Percentiles rank a stretch among this genome's conserved stretches.
These are phyloP conservation scores for Lactarius hengduanensis DNA, from an alignment of 768 basidiomycete genomes.

Conservation along the genomic window DNA sequence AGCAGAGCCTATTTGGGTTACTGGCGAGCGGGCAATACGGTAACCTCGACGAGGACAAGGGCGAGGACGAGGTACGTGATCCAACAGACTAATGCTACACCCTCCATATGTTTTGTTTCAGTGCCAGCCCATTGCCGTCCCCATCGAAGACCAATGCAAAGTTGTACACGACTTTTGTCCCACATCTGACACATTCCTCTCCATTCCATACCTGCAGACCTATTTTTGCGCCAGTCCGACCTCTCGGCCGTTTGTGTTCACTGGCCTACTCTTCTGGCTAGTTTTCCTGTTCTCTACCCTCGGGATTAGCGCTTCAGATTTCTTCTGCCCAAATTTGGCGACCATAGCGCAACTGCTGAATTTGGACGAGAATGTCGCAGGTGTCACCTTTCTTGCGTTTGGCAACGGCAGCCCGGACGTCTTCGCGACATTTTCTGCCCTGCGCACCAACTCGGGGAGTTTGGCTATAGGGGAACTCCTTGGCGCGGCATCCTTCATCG, in stretches of 20 bases:
- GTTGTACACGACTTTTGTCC: conserved; percentile 63
- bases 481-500: conserved; percentile 94
- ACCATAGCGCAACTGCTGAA: conserved; percentile 85
- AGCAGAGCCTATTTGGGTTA: conserved; percentile 16
- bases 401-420: conserved; percentile 97
- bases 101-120: conserved; percentile 33
- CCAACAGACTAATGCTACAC: background rate
- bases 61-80: conserved; percentile 24
- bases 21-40: conserved; percentile 6
- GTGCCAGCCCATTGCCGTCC: conserved; percentile 66
- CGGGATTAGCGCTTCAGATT: conserved; percentile 93
- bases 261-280: conserved; percentile 71
- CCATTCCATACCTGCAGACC: conserved; percentile 61
- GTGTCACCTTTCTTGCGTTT: conserved; percentile 95
- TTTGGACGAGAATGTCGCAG: conserved; percentile 89
- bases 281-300: conserved; percentile 93
- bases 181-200: conserved; percentile 59
- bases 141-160: conserved; percentile 56
- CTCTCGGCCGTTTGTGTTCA: conserved; percentile 60
- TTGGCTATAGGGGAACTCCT: conserved; percentile 94
- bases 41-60: background rate
- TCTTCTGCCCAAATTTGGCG: conserved; percentile 95
- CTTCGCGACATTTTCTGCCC: conserved; percentile 93
- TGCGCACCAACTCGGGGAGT: conserved; percentile 80
- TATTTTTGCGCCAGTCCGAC: conserved; percentile 68